These are phyloP conservation scores for Pisolithus marmoratus DNA, from an alignment of 768 basidiomycete genomes.

Conservation along the genomic window DNA sequence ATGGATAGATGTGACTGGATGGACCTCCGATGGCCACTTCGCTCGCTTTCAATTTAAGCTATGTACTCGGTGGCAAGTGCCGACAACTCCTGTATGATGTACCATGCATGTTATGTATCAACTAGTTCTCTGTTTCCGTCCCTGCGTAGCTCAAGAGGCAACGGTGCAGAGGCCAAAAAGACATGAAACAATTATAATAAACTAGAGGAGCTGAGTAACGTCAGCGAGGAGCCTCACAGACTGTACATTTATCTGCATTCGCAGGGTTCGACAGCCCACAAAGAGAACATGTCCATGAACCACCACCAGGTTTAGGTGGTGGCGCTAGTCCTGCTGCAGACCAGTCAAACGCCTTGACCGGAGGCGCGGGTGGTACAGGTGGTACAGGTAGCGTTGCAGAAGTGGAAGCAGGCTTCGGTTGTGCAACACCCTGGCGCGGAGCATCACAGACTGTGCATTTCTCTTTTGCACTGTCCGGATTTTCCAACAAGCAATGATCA, in stretches of 20 bases:
- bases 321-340: constrained; percentile 31
- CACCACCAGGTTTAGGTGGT: constrained; percentile 17
- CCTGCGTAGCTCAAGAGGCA: background rate
- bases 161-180: background rate
- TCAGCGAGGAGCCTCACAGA: constrained; percentile 44
- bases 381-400: background rate
- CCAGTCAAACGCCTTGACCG: constrained; percentile 32
- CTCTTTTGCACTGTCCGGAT: constrained; percentile 31
- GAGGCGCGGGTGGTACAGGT: background rate
- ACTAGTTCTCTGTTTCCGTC: constrained; percentile 2
- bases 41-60: constrained; percentile 4
- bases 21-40: constrained; percentile 17
- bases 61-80: background rate
- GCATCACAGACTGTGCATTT: constrained; percentile 45
- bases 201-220: constrained; percentile 5
- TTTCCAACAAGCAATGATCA: constrained; percentile 41
- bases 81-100: constrained; percentile 2
- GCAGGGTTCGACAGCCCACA: constrained; percentile 43
- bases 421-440: constrained; percentile 19
- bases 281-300: constrained; percentile 35
- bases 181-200: constrained; percentile 2
- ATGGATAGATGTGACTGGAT: background rate
- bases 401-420: constrained; percentile 2
- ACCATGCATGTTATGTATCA: constrained; percentile 4
- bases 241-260: constrained; percentile 41